Conservation (phyloP, 805 yeast genomes). For the Kuraishia molischiana region DNA sequence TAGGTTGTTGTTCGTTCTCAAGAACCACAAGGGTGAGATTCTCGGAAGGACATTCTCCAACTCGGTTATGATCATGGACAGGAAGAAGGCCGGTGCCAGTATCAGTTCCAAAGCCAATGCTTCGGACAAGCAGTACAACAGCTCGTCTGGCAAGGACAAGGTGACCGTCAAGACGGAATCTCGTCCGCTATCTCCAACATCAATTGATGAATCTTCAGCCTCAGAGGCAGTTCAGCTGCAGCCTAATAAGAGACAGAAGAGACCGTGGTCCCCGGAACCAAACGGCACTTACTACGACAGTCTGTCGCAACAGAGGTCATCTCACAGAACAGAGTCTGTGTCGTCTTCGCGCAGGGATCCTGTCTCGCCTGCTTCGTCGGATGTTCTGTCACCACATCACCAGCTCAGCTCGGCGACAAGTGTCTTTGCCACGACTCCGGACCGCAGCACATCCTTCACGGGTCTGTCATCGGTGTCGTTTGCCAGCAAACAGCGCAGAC, state of each 20-base stretch:
- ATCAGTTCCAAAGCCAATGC: slow-evolving; percentile 5
- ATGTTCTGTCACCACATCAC: slow-evolving; percentile 19
- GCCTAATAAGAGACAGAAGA: slow-evolving; percentile 19
- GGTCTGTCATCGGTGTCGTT: not conserved
- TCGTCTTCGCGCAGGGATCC: slow-evolving; percentile 14
- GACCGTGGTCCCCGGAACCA: slow-evolving; percentile 20
- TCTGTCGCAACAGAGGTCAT: slow-evolving; percentile 3
- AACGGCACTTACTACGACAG: slow-evolving; percentile 6
- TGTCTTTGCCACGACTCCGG: slow-evolving; percentile 21
- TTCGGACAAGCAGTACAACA: slow-evolving; percentile 3
- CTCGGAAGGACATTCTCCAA: slow-evolving; percentile 66
- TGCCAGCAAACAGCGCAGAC: not conserved
- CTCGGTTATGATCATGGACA: slow-evolving; percentile 87
- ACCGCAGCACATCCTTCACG: slow-evolving; percentile 5
- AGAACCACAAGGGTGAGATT: slow-evolving; percentile 47
- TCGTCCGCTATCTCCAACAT: slow-evolving; percentile 14
- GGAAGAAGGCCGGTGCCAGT: slow-evolving; percentile 50
- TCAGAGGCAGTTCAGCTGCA: slow-evolving; percentile 3
- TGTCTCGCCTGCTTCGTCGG: slow-evolving; percentile 17
- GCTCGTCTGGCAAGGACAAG: slow-evolving; percentile 48
- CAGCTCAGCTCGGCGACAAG: slow-evolving; percentile 18
- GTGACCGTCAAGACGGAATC: slow-evolving; percentile 33
- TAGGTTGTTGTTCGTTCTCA: slow-evolving; percentile 57
- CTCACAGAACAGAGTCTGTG: slow-evolving; percentile 10
- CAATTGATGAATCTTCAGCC: slow-evolving; percentile 22